phyloP scores from a whole-genome alignment of 2,329 filamentous ascomycete species.

The Gnomoniopsis smithogilvyi region DNA sequence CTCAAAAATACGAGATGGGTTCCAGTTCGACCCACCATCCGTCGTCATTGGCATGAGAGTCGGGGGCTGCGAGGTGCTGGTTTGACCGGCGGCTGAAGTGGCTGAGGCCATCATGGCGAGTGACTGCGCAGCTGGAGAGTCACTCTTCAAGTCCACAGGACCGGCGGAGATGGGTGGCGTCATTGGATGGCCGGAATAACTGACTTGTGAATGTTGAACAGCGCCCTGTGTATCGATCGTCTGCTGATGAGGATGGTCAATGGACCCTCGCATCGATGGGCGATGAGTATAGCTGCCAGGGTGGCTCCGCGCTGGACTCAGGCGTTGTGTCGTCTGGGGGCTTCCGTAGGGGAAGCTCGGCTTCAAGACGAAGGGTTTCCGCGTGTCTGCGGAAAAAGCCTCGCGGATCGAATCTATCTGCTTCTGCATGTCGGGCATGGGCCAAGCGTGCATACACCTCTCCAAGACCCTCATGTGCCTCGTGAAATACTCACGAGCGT shows the following conservation, averaged over 20 bases:
- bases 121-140: constrained; percentile 66
- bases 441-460: constrained; percentile 76
- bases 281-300: constrained; percentile 39
- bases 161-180: constrained; percentile 76
- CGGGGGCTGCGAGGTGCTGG: constrained; percentile 44
- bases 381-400: constrained; percentile 84
- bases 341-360: constrained; percentile 84
- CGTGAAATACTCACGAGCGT: constrained; percentile 85
- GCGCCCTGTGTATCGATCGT: constrained; percentile 50
- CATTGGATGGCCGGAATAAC: constrained; percentile 66
- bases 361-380: constrained; percentile 85
- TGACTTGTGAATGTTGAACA: constrained; percentile 57
- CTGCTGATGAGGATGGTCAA: constrained; percentile 51
- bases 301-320: constrained; percentile 59
- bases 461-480: constrained; percentile 93
- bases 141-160: constrained; percentile 71
- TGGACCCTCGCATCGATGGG: constrained; percentile 41
- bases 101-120: constrained; percentile 63
- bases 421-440: constrained; percentile 83
- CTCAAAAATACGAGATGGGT: constrained; percentile 86
- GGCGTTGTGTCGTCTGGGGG: constrained; percentile 61
- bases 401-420: constrained; percentile 87
- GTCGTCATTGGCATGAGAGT: constrained; percentile 55
- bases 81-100: constrained; percentile 35
- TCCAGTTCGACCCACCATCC: constrained; percentile 68